Evolutionary conservation across 495 filamentous ascomycete species (phyloP), one percentile per base, ranked within the genome.

Genomic region (Xylaria grammica): DNA sequence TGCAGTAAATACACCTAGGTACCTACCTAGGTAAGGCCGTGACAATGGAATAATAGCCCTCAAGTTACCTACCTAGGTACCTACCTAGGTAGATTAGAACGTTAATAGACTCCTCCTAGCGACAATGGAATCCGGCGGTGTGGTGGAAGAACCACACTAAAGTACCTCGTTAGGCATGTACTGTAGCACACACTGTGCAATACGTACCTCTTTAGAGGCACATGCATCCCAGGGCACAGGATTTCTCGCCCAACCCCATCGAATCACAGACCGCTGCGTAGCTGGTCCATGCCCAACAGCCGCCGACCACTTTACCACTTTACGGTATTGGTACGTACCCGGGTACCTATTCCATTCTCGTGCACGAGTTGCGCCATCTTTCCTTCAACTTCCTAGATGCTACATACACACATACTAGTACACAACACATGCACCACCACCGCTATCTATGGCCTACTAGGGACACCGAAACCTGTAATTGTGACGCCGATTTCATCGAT

Each of bases 231-330:
- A 45, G 1, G 9, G 15, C 17, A 32, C 42, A 48, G 38, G 1
- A 27, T 22, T 29, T 59, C 56, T 32, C 27, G 29, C 10, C 56
- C 24, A 22, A 32, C 1, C 56, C 13, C 11, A 42, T 48, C 56
- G 42, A 75, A 75, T 75, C 69, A 71, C 40, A 70, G 46, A 53
- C 54, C 53, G 69, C 67, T 73, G 73, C 73, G 73, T 75, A 73
- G 73, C 73, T 67, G 63, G 57, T 60, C 44, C 49, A 62, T 58
- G 60, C 69, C 67, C 57, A 65, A 65, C 66, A 70, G 36, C 72
- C 72, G 72, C 72, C 70, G 46, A 65, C 66, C 63, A 54, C 64
- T 66, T 53, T 62, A 27, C 57, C 30, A 5, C 50, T 20, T 60
- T 32, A 56, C 51, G 27, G 4, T 19, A 20, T 27, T 32, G 55